Evolutionary conservation across 352 stramenopile species (phyloP).

Genomic region (Pythium scleroteichum): DNA sequence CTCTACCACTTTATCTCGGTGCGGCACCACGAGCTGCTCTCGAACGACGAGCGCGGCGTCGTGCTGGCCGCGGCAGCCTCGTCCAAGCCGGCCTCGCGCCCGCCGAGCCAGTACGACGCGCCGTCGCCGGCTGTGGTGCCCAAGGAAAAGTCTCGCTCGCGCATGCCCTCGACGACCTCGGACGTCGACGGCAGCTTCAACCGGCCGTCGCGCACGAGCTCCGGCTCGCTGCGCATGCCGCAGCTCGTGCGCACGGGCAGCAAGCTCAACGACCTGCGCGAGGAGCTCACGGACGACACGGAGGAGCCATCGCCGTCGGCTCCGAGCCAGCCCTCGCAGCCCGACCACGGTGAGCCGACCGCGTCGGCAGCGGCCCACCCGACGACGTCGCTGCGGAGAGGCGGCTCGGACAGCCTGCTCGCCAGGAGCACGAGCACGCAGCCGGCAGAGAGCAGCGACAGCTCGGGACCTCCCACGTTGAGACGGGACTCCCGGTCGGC

Average conservation of each 20-base stretch:
- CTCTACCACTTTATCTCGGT: slow-evolving; percentile 23
- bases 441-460: not conserved
- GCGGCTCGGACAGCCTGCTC: slow-evolving; percentile 10
- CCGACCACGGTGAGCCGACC: too few relatives aligned
- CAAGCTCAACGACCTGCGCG: slow-evolving; percentile 6
- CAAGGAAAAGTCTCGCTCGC: not conserved
- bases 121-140: not conserved
- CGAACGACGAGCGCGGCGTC: slow-evolving; percentile 22
- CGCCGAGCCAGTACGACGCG: too few relatives aligned
- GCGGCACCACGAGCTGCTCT: slow-evolving; percentile 23
- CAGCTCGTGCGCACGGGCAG: slow-evolving; percentile 14
- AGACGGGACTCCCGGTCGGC: not conserved
- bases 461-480: not conserved
- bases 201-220: not conserved
- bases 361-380: too few relatives aligned
- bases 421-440: not conserved
- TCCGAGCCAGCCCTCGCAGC: slow-evolving; percentile 1
- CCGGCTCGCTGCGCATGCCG: slow-evolving; percentile 4
- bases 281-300: slow-evolving; percentile 10
- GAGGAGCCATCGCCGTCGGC: slow-evolving; percentile 18
- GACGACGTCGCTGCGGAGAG: not conserved
- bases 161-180: not conserved
- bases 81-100: not conserved
- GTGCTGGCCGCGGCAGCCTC: slow-evolving; percentile 13
- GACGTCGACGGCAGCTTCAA: slow-evolving; percentile 7